phyloP scores from a whole-genome alignment of 1,139 yeast genomes.

The Lodderomyces elongisporus region DNA sequence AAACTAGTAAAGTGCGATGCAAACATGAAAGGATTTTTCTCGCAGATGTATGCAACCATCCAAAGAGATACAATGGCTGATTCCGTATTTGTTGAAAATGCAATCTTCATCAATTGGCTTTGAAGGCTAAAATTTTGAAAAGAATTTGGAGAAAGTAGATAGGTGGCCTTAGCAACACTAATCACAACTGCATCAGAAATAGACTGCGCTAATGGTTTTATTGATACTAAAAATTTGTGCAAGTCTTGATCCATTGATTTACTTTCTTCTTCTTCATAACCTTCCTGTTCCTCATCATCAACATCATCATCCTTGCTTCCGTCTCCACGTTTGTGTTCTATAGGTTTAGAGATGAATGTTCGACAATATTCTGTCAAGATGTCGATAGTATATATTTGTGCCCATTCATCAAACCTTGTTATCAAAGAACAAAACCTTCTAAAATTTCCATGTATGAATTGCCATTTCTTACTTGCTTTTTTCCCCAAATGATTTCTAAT shows the following conservation, averaged over 20 bases:
- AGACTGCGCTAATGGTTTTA: conserved; percentile 42
- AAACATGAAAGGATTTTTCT: conserved; percentile 41
- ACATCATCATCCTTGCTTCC: too few species aligned
- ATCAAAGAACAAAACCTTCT: conserved; percentile 56
- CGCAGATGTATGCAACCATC: conserved; percentile 32
- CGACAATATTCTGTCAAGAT: conserved; percentile 65
- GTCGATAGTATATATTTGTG: conserved; percentile 60
- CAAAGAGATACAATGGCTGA: conserved; percentile 35
- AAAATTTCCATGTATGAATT: conserved; percentile 66
- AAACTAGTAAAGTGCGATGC: conserved; percentile 47
- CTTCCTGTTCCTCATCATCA: too few species aligned
- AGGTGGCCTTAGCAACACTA: conserved; percentile 53
- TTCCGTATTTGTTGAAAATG: conserved; percentile 29
- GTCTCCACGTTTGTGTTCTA: too few species aligned
- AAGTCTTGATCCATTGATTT: conserved; percentile 55
- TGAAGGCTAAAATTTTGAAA: conserved; percentile 48
- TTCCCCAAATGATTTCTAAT: conserved; percentile 25
- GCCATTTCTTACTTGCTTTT: conserved; percentile 48
- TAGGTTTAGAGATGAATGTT: conserved; percentile 52
- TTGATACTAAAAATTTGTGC: conserved; percentile 44
- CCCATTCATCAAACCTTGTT: conserved; percentile 65
- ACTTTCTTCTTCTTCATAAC: too few species aligned
- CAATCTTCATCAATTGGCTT: conserved; percentile 43
- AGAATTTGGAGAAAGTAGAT: conserved; percentile 47
- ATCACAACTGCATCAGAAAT: conserved; percentile 59